Base-by-base conservation (phyloP, 2,329 filamentous ascomycete species). In the Beauveria australis region DNA sequence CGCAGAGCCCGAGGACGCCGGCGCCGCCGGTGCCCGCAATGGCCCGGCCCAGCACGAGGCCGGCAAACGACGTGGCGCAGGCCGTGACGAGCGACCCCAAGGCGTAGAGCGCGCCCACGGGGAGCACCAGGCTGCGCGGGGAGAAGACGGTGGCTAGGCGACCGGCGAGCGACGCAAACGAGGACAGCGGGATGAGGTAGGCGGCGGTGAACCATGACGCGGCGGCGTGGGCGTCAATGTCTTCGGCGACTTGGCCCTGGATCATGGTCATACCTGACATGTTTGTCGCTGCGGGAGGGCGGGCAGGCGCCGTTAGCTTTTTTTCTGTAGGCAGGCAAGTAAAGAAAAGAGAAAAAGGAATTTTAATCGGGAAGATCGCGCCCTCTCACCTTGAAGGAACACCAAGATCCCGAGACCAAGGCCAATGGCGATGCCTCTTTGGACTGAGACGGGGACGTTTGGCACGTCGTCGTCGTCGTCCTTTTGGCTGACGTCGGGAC, bases 231-330 rank as follows among this genome's bases (percentile, higher is more conserved):
- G 89, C 84, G 72, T 89, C 79, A 2, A 95, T 78, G 65, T 93
- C 89, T 8, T 81, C 81, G 2, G 90, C 89, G 65, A 95, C 90
- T 54, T 79, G 79, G 8, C 87, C 89, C 73, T 94, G 91, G 1
- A 88, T 89, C 60, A 91, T 92, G 6, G 89, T 89, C 69, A 95
- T 86, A 66, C 91, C 86, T 14, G 87, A 90, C 74, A 92, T 90
- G 68, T 94, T 94, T 63, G 82, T 76, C 6, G 81, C 80, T 81
- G 62, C 6, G 12, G 55, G 4, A 3, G n/a, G 24, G 26, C 26
- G 5, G 4, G 14, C 12, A 26, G 4, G 30, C 30, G 10, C 12
- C 12, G 30, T 33, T 33, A 33, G 30, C 30, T 33, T 10, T 10
- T 30, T 12, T 12, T 4, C 10, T 30, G 30, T 30, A 30, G 28